Conservation (phyloP, 257 asterid genomes). For the Solanum chiquidenum region DNA sequence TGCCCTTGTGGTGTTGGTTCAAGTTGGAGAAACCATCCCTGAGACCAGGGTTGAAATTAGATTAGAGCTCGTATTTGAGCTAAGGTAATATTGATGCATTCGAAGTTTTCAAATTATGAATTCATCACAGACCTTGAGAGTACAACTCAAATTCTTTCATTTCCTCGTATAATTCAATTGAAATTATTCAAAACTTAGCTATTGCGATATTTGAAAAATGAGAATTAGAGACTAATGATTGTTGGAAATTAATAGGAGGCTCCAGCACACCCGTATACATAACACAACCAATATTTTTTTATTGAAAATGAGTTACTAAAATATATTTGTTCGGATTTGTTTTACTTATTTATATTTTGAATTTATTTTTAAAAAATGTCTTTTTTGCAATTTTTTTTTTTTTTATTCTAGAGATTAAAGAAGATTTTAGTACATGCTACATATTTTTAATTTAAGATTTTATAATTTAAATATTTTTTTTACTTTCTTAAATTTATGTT, state of each 20-base stretch:
- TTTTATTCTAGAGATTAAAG: background rate
- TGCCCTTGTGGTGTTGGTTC: too few relatives aligned
- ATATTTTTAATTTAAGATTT: background rate
- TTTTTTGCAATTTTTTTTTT: too few relatives aligned
- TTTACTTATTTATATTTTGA: background rate
- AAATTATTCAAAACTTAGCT: background rate
- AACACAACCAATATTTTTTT: background rate
- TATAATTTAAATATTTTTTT: background rate
- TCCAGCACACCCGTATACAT: background rate
- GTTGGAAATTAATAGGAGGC: background rate
- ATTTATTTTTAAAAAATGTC: background rate
- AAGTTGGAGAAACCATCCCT: rapidly evolving
- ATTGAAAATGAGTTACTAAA: background rate
- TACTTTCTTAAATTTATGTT: background rate
- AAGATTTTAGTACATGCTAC: background rate
- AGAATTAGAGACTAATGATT: background rate
- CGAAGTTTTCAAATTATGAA: too few relatives aligned
- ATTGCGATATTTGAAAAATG: background rate
- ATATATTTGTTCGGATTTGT: background rate
- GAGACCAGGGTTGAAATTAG: rapidly evolving
- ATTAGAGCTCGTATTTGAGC: background rate
- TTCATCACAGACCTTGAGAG: background rate
- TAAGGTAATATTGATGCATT: too few relatives aligned
- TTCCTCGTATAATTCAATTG: background rate
- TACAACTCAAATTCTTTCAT: background rate